Conservation (phyloP, 2,329 filamentous ascomycete genomes). For the Colletotrichum australisinense region DNA sequence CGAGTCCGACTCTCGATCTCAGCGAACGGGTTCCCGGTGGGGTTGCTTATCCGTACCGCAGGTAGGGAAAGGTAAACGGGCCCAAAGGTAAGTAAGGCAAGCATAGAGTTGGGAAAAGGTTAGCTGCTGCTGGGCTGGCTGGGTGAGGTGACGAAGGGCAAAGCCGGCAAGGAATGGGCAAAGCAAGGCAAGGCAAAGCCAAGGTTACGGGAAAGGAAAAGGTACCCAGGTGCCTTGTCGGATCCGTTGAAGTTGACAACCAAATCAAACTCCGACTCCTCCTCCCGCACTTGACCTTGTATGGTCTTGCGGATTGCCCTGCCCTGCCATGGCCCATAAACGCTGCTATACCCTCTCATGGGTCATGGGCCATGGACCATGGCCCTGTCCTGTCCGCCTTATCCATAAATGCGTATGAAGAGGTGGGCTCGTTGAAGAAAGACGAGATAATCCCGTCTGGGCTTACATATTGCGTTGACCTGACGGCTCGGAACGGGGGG, state of each 20-base stretch:
- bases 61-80: background rate
- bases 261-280: slow-evolving; percentile 3
- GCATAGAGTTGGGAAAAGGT: slow-evolving; percentile 3
- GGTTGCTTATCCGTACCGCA: slow-evolving; percentile 15
- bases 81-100: background rate
- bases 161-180: background rate
- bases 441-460: background rate
- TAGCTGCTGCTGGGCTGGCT: background rate
- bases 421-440: background rate
- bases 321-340: background rate
- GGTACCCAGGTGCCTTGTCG: slow-evolving; percentile 27
- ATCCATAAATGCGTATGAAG: background rate
- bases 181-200: background rate
- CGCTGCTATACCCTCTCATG: background rate
- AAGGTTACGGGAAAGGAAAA: slow-evolving; percentile 13
- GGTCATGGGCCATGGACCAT: no score
- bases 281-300: slow-evolving; percentile 14
- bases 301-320: background rate
- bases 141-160: slow-evolving; percentile 6
- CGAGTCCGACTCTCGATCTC: background rate
- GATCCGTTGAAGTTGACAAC: background rate
- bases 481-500: background rate
- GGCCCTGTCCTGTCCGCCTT: slow-evolving; percentile 1
- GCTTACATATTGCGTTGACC: background rate
- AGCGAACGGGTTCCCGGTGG: background rate